Evolutionary conservation across 108 stramenopile species (phyloP), one percentile per base, ranked within the genome.

Genomic region (Epithemia pelagica): DNA sequence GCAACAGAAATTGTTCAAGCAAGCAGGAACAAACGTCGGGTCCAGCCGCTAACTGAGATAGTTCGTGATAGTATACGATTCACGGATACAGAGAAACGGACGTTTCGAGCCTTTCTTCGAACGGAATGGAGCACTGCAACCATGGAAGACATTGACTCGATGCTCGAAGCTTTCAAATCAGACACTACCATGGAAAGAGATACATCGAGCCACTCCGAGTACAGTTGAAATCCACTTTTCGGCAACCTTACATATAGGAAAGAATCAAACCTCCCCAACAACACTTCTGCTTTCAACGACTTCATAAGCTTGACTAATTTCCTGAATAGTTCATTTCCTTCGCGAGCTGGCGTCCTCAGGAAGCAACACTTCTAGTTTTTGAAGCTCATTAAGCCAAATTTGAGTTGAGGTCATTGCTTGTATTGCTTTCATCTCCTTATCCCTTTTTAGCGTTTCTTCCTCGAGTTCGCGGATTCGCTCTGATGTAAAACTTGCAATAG

Each of bases 341-440:
- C n/a, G n/a, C n/a, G n/a, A n/a, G n/a, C n/a, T n/a, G n/a, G n/a
- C n/a, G n/a, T n/a, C n/a, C n/a, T n/a, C n/a, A n/a, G n/a, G n/a
- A 5, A 46, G 37, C 67, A 84, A 72, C 54, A 61, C 61, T 55
- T 90, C 90, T 8, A 96, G 81, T 52, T 72, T 85, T 46, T 93
- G 86, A 59, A 96, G 68, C 70, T 96, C 95, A 15, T 55, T 56
- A 54, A 76, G 76, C 95, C 95, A 96, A 59, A 94, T 59, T 29
- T 96, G 88, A 55, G 81, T 77, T 22, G 91, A 78, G 22, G 77
- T 59, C 33, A 60, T 72, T 24, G 62, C 62, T 30, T 61, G 66
- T 29, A 94, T 73, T 30, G 61, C 67, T 51, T 82, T 62, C 33
- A 93, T 72, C 19, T 87, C 78, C 2, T 24, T 33, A 31, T 89